Conservation (phyloP, 2,329 filamentous ascomycete genomes). For the Botryotinia globosa region DNA sequence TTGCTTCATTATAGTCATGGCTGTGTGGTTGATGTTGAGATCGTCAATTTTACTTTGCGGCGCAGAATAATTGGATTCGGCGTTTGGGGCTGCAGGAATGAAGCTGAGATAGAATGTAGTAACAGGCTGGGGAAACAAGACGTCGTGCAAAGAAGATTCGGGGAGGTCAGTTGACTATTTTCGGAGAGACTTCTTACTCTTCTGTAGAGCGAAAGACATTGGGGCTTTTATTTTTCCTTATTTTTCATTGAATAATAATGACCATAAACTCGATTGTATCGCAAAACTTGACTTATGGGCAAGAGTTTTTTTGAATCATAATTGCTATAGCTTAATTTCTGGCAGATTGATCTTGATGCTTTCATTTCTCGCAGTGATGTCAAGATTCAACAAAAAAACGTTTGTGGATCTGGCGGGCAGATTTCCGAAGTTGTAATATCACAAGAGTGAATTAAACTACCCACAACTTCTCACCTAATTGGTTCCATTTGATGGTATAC, state of each 20-base stretch:
- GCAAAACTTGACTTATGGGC: not conserved
- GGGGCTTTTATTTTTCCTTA: not conserved
- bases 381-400: not conserved
- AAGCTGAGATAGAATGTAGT: not conserved
- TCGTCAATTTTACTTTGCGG: not conserved
- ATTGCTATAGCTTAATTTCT: not conserved
- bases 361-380: not conserved
- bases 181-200: not conserved
- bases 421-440: not conserved
- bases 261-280: not conserved
- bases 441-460: not conserved
- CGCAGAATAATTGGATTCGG: not conserved
- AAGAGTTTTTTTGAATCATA: not conserved
- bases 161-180: not conserved
- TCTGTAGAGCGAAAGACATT: not conserved
- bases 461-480: not conserved
- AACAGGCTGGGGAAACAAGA: not conserved
- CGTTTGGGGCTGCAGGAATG: not conserved
- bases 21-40: not conserved
- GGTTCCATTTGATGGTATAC: not conserved
- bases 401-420: not conserved
- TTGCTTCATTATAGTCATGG: not conserved
- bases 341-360: not conserved
- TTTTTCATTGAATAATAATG: not conserved
- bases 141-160: not conserved